Percentiles rank a stretch among this genome's conserved stretches.
Conservation (phyloP, 225 moss, liverwort and hornwort species). For the Takakia lepidozioides region DNA sequence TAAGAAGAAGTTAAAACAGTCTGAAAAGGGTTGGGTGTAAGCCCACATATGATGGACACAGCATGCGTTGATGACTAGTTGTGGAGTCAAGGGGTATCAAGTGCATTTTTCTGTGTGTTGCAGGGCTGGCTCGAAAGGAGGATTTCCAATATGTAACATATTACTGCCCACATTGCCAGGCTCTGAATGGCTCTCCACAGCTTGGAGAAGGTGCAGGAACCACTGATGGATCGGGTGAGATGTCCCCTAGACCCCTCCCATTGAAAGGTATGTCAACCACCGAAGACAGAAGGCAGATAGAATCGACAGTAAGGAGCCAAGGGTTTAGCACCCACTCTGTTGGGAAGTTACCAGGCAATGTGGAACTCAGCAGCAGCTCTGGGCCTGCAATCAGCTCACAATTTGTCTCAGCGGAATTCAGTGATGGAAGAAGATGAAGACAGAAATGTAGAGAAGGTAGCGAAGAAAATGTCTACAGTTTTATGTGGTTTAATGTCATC, state of each 20-base stretch:
- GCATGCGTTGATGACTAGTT: neutral
- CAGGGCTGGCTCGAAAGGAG: conserved; percentile 98
- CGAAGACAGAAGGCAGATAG: conserved; percentile 18
- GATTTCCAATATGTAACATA: conserved; percentile 88
- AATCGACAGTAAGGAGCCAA: conserved; percentile 4
- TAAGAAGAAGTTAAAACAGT: neutral
- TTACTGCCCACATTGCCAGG: conserved; percentile 82
- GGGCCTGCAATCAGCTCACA: too few species aligned
- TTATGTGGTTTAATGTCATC: too few species aligned
- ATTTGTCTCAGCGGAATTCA: too few species aligned
- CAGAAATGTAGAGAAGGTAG: too few species aligned
- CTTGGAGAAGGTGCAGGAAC: conserved; percentile 28
- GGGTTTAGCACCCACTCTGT: neutral
- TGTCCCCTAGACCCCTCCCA: conserved; percentile 14
- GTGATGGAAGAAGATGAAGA: too few species aligned
- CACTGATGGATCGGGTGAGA: conserved; percentile 18
- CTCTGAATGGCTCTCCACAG: conserved; percentile 55
- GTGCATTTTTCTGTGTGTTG: neutral
- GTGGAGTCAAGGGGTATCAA: neutral
- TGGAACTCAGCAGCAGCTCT: too few species aligned
- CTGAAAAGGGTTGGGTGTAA: neutral
- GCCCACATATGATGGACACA: too few species aligned
- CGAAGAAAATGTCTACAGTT: too few species aligned
- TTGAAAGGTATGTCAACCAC: conserved; percentile 8
- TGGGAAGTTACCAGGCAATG: too few species aligned